Percentiles rank a stretch among this genome's conserved stretches.
Conservation (phyloP, 768 basidiomycete species). For the Kwoniella sp. region DNA sequence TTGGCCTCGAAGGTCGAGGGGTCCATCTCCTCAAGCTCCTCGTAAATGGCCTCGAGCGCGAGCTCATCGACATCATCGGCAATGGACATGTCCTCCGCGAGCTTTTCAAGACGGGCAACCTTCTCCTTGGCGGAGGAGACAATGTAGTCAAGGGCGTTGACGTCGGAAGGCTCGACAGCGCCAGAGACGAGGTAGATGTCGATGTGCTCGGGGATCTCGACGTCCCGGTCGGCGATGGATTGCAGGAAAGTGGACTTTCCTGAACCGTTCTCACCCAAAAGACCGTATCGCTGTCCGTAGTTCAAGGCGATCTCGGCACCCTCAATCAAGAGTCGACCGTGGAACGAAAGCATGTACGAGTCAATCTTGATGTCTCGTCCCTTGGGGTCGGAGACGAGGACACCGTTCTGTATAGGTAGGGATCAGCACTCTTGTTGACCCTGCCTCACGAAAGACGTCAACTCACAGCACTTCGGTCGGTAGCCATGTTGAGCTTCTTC, state of each 20-base stretch:
- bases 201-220: slow-evolving; percentile 88
- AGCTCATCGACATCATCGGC: slow-evolving; percentile 83
- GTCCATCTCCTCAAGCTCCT: slow-evolving; percentile 95
- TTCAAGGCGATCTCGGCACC: slow-evolving; percentile 51
- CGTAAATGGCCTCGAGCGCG: slow-evolving; percentile 82
- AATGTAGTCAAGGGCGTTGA: slow-evolving; percentile 97
- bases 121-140: slow-evolving; percentile 85
- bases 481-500: slow-evolving; percentile 83
- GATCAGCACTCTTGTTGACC: neutral
- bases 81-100: slow-evolving; percentile 88
- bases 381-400: slow-evolving; percentile 86
- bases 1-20: slow-evolving; percentile 92
- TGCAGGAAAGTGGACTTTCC: slow-evolving; percentile 98
- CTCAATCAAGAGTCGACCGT: slow-evolving; percentile 69
- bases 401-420: slow-evolving; percentile 65
- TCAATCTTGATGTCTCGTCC: slow-evolving; percentile 97
- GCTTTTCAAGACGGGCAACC: slow-evolving; percentile 85
- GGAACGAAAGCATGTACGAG: slow-evolving; percentile 91
- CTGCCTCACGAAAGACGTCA: neutral
- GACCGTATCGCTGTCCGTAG: slow-evolving; percentile 64
- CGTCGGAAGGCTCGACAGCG: slow-evolving; percentile 90
- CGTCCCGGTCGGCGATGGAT: slow-evolving; percentile 91
- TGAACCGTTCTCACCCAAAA: slow-evolving; percentile 96
- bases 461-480: slow-evolving; percentile 66
- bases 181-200: slow-evolving; percentile 96